Evolutionary conservation across 176 grass and related monocot species (phyloP).

Genomic region (Chrysopogon serrulatus): DNA sequence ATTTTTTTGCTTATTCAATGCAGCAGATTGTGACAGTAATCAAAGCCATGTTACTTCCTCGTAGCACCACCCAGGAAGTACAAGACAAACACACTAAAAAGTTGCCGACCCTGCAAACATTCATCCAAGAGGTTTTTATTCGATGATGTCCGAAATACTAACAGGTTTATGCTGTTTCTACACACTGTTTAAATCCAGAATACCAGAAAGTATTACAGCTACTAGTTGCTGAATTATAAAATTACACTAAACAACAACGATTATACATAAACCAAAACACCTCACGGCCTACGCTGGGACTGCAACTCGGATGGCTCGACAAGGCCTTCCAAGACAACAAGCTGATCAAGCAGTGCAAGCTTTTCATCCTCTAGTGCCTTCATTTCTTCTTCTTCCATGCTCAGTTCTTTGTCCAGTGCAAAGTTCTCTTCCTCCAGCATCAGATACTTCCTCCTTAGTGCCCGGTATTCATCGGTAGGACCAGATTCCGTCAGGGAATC

Average conservation of each 20-base stretch:
- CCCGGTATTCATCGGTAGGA: conserved; percentile 62
- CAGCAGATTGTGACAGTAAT: neutral
- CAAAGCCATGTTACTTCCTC: neutral
- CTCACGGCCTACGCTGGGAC: conserved; percentile 11
- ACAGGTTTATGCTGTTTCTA: neutral
- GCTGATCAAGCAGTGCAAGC: conserved; percentile 74
- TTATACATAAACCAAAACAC: neutral
- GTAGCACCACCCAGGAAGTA: neutral
- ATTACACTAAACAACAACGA: neutral
- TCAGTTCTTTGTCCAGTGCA: conserved; percentile 58
- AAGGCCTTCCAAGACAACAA: conserved; percentile 94
- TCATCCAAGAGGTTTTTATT: neutral
- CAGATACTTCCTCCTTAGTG: conserved; percentile 67
- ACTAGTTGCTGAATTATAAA: conserved; percentile 1
- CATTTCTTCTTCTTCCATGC: conserved; percentile 51
- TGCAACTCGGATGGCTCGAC: conserved; percentile 41
- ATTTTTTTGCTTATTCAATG: neutral
- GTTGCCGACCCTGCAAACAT: neutral
- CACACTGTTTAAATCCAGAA: conserved; percentile 12
- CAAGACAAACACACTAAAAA: neutral
- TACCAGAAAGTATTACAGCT: conserved; percentile 7
- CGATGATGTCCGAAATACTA: neutral
- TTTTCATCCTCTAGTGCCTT: conserved; percentile 63
- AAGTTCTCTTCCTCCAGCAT: conserved; percentile 85
- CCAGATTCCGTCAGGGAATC: conserved; percentile 53